Base-by-base conservation (phyloP, 306 rosid genomes). In the Dicorynia guianensis region DNA sequence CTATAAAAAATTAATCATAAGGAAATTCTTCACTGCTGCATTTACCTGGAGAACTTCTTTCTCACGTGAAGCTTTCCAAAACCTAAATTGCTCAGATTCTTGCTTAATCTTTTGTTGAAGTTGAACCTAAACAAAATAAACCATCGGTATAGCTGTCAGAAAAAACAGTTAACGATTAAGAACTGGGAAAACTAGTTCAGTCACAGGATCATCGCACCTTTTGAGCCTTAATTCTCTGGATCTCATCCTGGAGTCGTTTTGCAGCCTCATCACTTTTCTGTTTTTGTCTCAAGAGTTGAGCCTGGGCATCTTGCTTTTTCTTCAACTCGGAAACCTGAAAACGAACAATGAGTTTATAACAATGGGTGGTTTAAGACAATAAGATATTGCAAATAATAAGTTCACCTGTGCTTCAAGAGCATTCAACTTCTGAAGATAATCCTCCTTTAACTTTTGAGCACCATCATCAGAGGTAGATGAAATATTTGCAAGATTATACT, bases 41-140 rank as follows among this genome's bases (percentile, higher is more conserved):
- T 53, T 74, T 90, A 96, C 99, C 98, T 96, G 99, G 43, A 92
- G 97, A 73, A 96, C 97, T 90, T 96, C 99, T 81, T 96, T 96
- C 73, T 92, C 98, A 3, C 99, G 87, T n/a, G 87, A 90, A 65
- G 97, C 93, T 83, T 96, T 96, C 99, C 99, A 96, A 80, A 71
- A 75, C 76, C 99, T 90, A 84, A 92, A 96, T 55, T 96, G 99
- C 86, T 96, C 98, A 18, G 97, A 89, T 81, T 96, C 99, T 49
- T 96, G 99, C 82, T 96, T 96, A 80, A 96, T 96, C 82, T 96
- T 96, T 68, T 96, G 93, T 71, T 96, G 99, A 58, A 96, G 87
- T 86, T 96, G 98, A 76, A 96, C 99, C 99, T 92, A 49, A 13
- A 42, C 64, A 52, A 79, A 76, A 52, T 12, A 63, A 66, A 61